Evolutionary conservation across 345 rosid species (phyloP).

Genomic region (Hibiscus mutabilis): DNA sequence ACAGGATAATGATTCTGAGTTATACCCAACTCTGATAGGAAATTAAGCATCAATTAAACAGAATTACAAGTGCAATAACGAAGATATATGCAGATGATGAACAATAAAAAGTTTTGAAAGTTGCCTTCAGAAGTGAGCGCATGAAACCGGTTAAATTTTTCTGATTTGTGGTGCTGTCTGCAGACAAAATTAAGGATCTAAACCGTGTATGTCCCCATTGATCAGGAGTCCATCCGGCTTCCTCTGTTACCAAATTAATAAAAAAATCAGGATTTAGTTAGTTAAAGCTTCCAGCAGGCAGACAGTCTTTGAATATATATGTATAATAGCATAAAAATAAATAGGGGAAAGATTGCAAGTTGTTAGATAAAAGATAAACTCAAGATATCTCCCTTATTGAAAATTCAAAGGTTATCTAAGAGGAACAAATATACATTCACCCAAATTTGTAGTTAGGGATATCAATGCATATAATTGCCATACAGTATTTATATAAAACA

Average conservation of each 20-base stretch:
- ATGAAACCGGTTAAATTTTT: slow-evolving; percentile 70
- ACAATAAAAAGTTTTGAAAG: slow-evolving; percentile 13
- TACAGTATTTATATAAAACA: background rate
- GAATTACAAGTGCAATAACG: background rate
- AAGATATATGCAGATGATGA: slow-evolving; percentile 2
- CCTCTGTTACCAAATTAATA: slow-evolving; percentile 44
- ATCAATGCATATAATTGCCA: background rate
- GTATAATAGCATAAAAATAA: background rate
- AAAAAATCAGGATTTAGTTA: slow-evolving; percentile 1
- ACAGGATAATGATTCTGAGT: background rate
- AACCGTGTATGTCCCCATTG: slow-evolving; percentile 92
- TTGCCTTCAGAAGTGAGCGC: slow-evolving; percentile 89
- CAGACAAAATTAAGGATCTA: slow-evolving; percentile 43
- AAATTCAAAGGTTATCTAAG: background rate
- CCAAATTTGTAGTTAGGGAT: background rate
- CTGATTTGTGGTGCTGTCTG: slow-evolving; percentile 55
- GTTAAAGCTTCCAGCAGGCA: slow-evolving; percentile 8
- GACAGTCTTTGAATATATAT: background rate
- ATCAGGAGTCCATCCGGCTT: slow-evolving; percentile 98
- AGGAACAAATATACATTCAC: background rate
- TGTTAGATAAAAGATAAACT: background rate
- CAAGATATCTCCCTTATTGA: background rate
- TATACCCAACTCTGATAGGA: background rate
- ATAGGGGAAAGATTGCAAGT: background rate
- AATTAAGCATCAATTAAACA: background rate